Percentiles rank a stretch among this genome's conserved stretches.
These are phyloP conservation scores for Xylaria palmicola DNA, from an alignment of 495 filamentous ascomycete genomes.

Conservation along the genomic window DNA sequence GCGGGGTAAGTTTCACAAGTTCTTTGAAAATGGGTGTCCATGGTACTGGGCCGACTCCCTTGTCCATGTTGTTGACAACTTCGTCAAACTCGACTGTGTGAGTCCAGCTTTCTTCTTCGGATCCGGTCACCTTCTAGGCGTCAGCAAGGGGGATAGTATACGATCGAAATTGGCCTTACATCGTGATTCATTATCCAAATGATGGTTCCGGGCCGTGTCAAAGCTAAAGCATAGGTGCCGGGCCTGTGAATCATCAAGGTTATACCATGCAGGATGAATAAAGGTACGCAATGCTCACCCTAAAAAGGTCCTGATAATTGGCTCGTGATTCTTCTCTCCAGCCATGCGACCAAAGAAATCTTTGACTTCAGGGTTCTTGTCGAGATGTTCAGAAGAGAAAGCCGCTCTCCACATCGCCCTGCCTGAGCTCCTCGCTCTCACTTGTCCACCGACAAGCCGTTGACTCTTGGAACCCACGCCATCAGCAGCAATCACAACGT, in stretches of 20 bases:
- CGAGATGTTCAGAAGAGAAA: conserved; percentile 35
- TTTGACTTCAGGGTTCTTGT: conserved; percentile 45
- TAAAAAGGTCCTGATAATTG: conserved; percentile 42
- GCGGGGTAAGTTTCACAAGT: conserved; percentile 57
- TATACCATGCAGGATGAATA: background rate
- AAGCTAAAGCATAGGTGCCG: conserved; percentile 49
- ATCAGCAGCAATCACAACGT: conserved; percentile 61
- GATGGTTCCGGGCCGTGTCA: conserved; percentile 50
- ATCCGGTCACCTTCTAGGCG: conserved; percentile 42
- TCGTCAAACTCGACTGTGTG: conserved; percentile 54
- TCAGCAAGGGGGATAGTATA: conserved; percentile 9
- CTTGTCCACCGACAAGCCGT: conserved; percentile 49
- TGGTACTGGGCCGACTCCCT: conserved; percentile 35
- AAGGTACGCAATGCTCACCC: conserved; percentile 30
- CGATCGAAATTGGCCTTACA: conserved; percentile 28
- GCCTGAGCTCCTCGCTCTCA: conserved; percentile 46
- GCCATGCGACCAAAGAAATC: conserved; percentile 44
- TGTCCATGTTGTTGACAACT: conserved; percentile 52
- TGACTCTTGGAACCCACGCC: conserved; percentile 55
- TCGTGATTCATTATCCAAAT: conserved; percentile 60
- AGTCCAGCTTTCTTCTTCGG: conserved; percentile 51
- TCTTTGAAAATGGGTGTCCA: conserved; percentile 59
- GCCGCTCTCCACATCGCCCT: conserved; percentile 55
- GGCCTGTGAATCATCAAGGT: conserved; percentile 30
- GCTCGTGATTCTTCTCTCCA: conserved; percentile 35